phyloP scores from a whole-genome alignment of 768 basidiomycete species.

The Gyrodon lividus region DNA sequence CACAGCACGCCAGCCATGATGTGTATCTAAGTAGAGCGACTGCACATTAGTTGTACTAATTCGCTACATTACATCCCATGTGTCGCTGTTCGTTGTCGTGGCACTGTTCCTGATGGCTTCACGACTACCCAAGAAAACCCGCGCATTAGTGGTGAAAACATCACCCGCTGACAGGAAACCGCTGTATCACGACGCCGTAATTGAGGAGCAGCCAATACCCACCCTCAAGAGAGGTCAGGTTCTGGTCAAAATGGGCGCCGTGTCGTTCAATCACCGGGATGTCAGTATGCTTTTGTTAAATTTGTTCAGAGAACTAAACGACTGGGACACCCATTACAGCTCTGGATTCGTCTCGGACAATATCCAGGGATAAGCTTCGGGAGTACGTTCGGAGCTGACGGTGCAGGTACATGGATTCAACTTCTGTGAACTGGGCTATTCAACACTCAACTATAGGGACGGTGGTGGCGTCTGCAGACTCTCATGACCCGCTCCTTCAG shows the following conservation, averaged over 20 bases:
- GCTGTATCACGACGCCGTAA: constrained; percentile 53
- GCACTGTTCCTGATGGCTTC: constrained; percentile 1
- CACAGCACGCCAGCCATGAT: too few species aligned
- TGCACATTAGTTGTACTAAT: too few species aligned
- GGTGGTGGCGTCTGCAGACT: constrained; percentile 56
- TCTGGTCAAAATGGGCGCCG: constrained; percentile 66
- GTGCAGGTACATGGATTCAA: constrained; percentile 51
- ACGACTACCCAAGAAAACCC: constrained; percentile 43
- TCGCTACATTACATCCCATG: too few species aligned
- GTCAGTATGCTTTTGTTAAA: constrained; percentile 33
- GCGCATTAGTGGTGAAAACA: constrained; percentile 48
- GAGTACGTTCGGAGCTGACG: constrained; percentile 67
- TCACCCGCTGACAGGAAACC: constrained; percentile 39
- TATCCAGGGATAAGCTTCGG: constrained; percentile 66
- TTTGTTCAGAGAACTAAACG: not conserved
- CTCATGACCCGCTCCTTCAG: constrained; percentile 54
- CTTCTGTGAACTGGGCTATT: not conserved
- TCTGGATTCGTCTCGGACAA: constrained; percentile 70
- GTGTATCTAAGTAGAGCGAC: too few species aligned
- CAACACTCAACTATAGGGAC: constrained; percentile 42
- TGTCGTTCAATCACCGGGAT: constrained; percentile 77
- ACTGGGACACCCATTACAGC: constrained; percentile 35
- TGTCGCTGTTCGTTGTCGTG: too few species aligned
- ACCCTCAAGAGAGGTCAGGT: constrained; percentile 54
- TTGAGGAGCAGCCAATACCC: constrained; percentile 54